Evolutionary conservation across 1,284 basidiomycete genomes (phyloP), one percentile per base, ranked within the genome.

Genomic region (Pseudozyma tsukubaensis): DNA sequence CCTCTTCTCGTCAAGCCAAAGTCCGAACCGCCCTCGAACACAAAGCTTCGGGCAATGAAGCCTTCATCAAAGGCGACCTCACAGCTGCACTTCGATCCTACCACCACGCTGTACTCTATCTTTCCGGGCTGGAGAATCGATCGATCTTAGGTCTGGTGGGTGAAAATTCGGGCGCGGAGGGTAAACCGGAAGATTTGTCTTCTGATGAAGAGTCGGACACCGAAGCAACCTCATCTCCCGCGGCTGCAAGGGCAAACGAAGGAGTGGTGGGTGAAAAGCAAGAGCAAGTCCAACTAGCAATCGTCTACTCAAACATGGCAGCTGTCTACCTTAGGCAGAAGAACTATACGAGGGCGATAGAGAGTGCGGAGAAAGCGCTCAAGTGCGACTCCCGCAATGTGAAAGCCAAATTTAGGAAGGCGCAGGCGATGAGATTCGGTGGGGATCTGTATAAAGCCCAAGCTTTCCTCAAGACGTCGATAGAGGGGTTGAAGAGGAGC

Each of bases 281-380:
- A 18, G 37, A 39, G 37, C 37, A 39, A 11, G 11, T 24, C 7
- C 16, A 45, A 18, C 50, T 72, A 8, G 50, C 58, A 4, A 3
- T 44, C 7, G 65, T 72, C 4, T 55, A 72, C 34, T 39, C 34
- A 40, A 72, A 72, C 48, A 72, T 72, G 64, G 36, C 70, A 16
- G 60, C 57, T 9, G 59, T 56, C 57, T 68, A 64, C n/a, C 49
- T 72, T n/a, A 67, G 64, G 54, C 65, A 64, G 47, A 0, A 36
- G 0, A 59, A 60, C 3, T 72, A 50, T 34, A 6, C 11, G 0
- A 19, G 60, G 11, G 70, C 70, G 7, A 37, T 72, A 0, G 32
- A 51, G 18, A n/a, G 32, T 13, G 59, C 70, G 16, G 64, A 68
- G 3, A 68, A 67, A 45, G 36, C 36, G 5, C n/a, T 72, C 18